These are phyloP conservation scores for Triadica sebifera DNA, from an alignment of 345 rosid genomes.

Conservation along the genomic window DNA sequence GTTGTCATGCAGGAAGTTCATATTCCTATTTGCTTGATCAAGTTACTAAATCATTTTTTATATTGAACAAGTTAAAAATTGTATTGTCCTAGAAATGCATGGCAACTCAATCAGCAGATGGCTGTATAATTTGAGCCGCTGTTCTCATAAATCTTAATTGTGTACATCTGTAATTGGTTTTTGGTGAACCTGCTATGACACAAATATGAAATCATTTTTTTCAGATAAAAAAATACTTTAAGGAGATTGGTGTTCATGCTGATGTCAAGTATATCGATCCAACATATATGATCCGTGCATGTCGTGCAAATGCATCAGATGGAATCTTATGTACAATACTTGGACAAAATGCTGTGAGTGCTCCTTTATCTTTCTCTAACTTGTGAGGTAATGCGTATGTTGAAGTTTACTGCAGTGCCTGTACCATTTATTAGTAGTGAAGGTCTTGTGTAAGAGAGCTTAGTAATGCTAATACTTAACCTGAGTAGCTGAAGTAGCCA, in stretches of 20 bases:
- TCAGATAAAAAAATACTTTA: slow-evolving; percentile 75
- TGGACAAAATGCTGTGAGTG: slow-evolving; percentile 94
- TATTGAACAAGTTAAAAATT: neutral
- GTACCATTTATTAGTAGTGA: too few relatives aligned
- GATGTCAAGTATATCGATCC: slow-evolving; percentile 97
- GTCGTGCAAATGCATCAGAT: slow-evolving; percentile 95
- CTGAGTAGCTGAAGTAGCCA: too few relatives aligned
- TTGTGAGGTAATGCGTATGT: neutral
- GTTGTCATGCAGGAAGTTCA: neutral
- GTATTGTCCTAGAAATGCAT: neutral
- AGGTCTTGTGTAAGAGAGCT: neutral
- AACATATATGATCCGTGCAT: slow-evolving; percentile 93
- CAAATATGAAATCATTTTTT: slow-evolving; percentile 1
- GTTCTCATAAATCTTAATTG: neutral
- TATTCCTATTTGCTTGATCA: too few relatives aligned
- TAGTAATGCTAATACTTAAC: neutral
- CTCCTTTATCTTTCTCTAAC: slow-evolving; percentile 8
- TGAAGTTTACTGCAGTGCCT: too few relatives aligned
- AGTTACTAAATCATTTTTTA: too few relatives aligned
- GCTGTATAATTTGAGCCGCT: neutral
- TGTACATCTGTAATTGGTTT: neutral
- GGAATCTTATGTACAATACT: slow-evolving; percentile 94
- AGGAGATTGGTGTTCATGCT: slow-evolving; percentile 60
- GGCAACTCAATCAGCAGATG: neutral
- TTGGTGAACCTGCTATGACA: slow-evolving; percentile 2